A percentile compares a stretch with the other conserved stretches of the same genome.
Evolutionary conservation across 495 filamentous ascomycete genomes (phyloP).

Genomic region (Sporormia fimetaria): DNA sequence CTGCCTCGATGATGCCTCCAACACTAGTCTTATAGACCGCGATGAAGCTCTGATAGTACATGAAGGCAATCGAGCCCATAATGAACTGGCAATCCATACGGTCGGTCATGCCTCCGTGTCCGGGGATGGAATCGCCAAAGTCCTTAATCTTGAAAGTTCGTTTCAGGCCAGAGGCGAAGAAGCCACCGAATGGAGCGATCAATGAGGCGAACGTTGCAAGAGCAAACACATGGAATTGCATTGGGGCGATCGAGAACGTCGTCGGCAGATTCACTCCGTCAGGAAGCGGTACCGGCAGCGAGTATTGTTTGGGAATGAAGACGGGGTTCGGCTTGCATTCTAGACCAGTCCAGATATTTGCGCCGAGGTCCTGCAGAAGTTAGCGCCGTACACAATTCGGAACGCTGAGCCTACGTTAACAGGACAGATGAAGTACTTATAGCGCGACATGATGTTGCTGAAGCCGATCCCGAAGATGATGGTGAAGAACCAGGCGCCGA

Average conservation of each 20-base stretch:
- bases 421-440: conserved; percentile 97
- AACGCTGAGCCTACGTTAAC: conserved; percentile 54
- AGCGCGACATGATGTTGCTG: conserved; percentile 79
- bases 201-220: conserved; percentile 92
- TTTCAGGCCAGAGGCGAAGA: conserved; percentile 97
- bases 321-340: conserved; percentile 88
- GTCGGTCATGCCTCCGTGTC: conserved; percentile 96
- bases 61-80: conserved; percentile 97
- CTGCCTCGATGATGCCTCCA: conserved; percentile 75
- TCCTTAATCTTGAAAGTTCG: conserved; percentile 99
- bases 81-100: conserved; percentile 99
- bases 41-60: conserved; percentile 98
- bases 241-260: conserved; percentile 60
- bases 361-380: conserved; percentile 62
- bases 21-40: conserved; percentile 70
- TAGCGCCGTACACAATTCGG: neutral
- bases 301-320: conserved; percentile 69
- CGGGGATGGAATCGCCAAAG: conserved; percentile 95
- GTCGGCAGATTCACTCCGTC: conserved; percentile 47
- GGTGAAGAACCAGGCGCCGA: conserved; percentile 95
- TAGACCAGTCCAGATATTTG: conserved; percentile 84
- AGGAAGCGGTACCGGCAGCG: conserved; percentile 56
- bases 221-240: conserved; percentile 88
- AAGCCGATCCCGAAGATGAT: conserved; percentile 72
- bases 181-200: conserved; percentile 96